Evolutionary conservation across 139 green algal species (phyloP), one percentile per base, ranked within the genome.

Genomic region (Raphidocelis subcapitata): DNA sequence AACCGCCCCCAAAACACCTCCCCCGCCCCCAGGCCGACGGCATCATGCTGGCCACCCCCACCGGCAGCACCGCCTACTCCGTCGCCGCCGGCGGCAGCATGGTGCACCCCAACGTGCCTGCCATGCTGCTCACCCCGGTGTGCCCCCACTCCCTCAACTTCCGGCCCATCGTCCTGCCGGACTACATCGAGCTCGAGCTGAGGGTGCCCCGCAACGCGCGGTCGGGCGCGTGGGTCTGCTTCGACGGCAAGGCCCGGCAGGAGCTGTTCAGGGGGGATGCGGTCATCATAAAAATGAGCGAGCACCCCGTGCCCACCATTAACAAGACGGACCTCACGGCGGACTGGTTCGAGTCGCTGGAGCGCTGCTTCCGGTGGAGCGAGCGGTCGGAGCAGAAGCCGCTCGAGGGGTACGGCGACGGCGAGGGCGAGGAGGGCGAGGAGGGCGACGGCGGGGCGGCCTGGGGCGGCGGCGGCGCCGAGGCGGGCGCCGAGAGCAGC

Each of bases 61-160:
- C 94, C n/a, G 95, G 95, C 67, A 94, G 84, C 78, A 99, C 95
- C 0, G 95, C 95, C 20, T 99, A 99, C 88, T 93, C 83, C 21
- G 96, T 96, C 24, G 90, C 94, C 16, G 94, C 94, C 18, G 95
- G 93, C 15, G 93, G 93, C 8, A 91, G 79, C 79, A 97, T 97
- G 91, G 92, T 97, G 49, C 93, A 97, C 85, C 92, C 93, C 46
- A 90, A 92, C 36, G 90, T 97, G 29, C 89, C 86, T n/a, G 88
- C 91, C 67, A 97, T 97, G 62, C 87, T 97, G 29, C 90, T 97
- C 77, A 97, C 92, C 0, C 94, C 94, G 37, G 91, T 98, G 64
- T 98, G 94, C 81, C 93, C 94, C 0, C 94, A 98, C 85, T 94
- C 89, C 4, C 90, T 98, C 23, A 94, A 87, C 70, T 98, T 98